Percentiles rank a stretch among this genome's conserved stretches.
phyloP scores from a whole-genome alignment of 805 yeast genomes.

The Wickerhamiella dianesei region DNA sequence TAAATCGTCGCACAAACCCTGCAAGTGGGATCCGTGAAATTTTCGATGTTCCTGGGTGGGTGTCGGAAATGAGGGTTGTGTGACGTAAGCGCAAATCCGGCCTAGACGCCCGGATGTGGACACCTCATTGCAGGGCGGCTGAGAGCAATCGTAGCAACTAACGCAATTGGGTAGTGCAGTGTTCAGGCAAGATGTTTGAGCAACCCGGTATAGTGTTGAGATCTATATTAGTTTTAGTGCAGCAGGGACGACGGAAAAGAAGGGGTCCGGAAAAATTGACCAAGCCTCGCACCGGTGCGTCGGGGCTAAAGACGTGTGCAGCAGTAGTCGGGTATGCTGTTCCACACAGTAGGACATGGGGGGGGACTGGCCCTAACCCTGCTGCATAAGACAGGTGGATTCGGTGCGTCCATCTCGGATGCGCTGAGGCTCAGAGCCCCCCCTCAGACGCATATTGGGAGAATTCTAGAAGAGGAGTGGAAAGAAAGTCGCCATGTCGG shows the following conservation, averaged over 20 bases:
- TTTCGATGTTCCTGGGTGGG: neutral
- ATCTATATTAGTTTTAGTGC: neutral
- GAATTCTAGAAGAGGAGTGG: no score
- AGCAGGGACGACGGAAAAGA: neutral
- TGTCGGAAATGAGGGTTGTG: no score
- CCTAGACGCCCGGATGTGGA: neutral
- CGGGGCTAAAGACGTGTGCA: no score
- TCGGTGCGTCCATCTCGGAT: no score
- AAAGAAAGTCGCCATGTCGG: no score
- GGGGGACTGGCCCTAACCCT: neutral
- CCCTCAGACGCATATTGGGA: no score
- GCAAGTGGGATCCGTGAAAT: neutral
- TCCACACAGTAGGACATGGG: no score
- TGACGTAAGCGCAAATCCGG: no score
- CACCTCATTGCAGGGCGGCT: neutral
- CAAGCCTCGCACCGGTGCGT: neutral
- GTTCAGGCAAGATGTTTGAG: neutral
- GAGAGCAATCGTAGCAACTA: neutral
- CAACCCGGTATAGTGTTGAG: neutral
- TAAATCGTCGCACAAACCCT: neutral
- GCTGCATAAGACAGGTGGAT: neutral
- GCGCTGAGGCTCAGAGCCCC: no score
- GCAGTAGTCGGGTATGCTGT: no score
- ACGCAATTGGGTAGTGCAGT: neutral
- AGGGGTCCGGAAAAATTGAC: neutral